A percentile compares a stretch with the other conserved stretches of the same genome.
Conservation (phyloP, 164 flowering plant species). For the Tetrastigma voinierianum region DNA sequence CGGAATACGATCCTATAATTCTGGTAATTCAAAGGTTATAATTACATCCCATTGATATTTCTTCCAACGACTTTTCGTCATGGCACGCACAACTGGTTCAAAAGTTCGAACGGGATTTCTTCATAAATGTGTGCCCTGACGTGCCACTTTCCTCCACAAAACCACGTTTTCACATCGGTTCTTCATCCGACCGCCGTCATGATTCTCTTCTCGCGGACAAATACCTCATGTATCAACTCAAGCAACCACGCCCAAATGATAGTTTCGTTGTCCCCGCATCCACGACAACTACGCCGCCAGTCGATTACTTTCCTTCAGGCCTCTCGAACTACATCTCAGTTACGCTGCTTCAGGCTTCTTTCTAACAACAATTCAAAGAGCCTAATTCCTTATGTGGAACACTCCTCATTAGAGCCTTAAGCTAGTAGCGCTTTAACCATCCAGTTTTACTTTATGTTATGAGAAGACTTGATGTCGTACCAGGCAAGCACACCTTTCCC, state of each 20-base stretch:
- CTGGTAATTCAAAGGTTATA: no score
- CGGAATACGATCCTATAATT: no score
- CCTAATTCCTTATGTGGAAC: constrained; percentile 73
- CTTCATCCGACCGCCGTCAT: constrained; percentile 12
- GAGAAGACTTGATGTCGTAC: constrained; percentile 39
- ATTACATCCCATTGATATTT: no score
- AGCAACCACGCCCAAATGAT: constrained; percentile 73
- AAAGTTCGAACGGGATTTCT: no score
- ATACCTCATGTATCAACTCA: constrained; percentile 54
- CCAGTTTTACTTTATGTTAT: constrained; percentile 39
- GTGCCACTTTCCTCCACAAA: not conserved
- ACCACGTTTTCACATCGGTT: constrained; percentile 7
- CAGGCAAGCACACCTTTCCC: constrained; percentile 65
- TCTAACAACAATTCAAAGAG: constrained; percentile 25
- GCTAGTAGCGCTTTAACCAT: constrained; percentile 40
- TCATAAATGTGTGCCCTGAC: no score
- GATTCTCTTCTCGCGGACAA: constrained; percentile 46
- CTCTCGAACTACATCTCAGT: constrained; percentile 36
- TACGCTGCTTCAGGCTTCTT: constrained; percentile 50
- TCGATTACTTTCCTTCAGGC: constrained; percentile 59
- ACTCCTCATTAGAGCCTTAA: constrained; percentile 58
- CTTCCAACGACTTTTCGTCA: not conserved
- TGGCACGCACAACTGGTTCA: not conserved
- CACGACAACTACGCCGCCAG: constrained; percentile 63
- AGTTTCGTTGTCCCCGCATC: constrained; percentile 46